Conservation (phyloP, 73 alveolate genomes). For the Uronychia setigera region DNA sequence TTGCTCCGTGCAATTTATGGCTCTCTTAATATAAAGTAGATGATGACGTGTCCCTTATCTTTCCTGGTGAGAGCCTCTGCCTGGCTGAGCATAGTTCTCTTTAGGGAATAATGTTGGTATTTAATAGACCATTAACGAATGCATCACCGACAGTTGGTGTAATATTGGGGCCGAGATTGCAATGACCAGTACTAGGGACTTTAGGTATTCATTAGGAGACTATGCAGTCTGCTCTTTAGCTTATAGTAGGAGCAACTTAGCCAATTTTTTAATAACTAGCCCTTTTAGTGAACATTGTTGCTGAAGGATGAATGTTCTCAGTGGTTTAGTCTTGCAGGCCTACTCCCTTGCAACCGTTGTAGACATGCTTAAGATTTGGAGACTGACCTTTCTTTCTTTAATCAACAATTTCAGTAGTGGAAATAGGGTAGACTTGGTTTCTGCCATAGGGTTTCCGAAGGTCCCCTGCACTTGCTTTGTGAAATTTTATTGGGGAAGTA, state of each 20-base stretch:
- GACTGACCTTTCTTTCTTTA: not conserved
- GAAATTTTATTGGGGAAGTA: not conserved
- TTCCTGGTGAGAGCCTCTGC: not conserved
- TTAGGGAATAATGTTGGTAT: not conserved
- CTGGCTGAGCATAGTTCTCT: not conserved
- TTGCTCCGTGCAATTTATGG: not conserved
- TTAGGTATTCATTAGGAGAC: not conserved
- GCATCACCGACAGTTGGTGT: not conserved
- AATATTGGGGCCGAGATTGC: not conserved
- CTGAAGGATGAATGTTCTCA: not conserved
- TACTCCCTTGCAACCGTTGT: slow-evolving; percentile 1
- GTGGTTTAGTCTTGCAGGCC: not conserved
- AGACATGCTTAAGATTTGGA: not conserved
- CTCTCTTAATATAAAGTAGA: not conserved
- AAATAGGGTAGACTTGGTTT: not conserved
- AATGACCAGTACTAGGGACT: not conserved
- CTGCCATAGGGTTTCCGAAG: not conserved
- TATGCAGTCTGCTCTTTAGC: not conserved
- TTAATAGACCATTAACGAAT: not conserved
- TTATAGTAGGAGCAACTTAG: not conserved
- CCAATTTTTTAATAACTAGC: not conserved
- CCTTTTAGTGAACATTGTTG: not conserved
- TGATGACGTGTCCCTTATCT: not conserved
- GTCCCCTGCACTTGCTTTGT: not conserved
- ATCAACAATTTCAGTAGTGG: not conserved